Conservation (phyloP, 805 yeast species). For the Huiozyma sinensis region DNA sequence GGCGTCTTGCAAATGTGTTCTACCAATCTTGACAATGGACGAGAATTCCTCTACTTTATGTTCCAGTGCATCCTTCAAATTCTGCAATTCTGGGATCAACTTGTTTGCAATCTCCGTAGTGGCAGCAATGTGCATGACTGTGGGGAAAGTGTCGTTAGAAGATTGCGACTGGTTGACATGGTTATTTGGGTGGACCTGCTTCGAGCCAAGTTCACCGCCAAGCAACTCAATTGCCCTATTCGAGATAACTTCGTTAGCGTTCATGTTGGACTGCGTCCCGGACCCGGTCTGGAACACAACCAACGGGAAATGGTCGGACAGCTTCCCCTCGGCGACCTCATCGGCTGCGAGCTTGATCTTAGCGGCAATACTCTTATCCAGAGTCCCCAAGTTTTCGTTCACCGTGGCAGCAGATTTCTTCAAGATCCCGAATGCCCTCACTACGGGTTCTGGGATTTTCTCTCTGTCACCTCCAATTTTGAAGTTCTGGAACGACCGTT, state of each 20-base stretch:
- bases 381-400: constrained; percentile 66
- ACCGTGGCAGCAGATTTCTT: constrained; percentile 93
- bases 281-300: constrained; percentile 99
- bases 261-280: constrained; percentile 98
- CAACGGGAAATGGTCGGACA: constrained; percentile 90
- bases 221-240: constrained; percentile 95
- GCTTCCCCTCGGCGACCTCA: constrained; percentile 87
- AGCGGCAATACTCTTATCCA: constrained; percentile 72
- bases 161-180: constrained; percentile 98
- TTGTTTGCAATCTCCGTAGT: constrained; percentile 72
- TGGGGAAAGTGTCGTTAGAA: constrained; percentile 98
- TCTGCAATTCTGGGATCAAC: constrained; percentile 70
- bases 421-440: constrained; percentile 84
- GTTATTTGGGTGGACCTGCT: constrained; percentile 94
- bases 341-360: constrained; percentile 92
- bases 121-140: constrained; percentile 99
- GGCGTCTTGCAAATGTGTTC: constrained; percentile 98
- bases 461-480: constrained; percentile 91
- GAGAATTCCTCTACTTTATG: constrained; percentile 73
- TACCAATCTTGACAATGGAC: constrained; percentile 92
- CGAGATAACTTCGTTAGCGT: constrained; percentile 96
- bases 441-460: constrained; percentile 81
- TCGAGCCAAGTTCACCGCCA: constrained; percentile 88
- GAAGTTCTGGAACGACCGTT: constrained; percentile 86
- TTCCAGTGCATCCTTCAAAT: constrained; percentile 67